Base-by-base conservation (phyloP, 2,329 filamentous ascomycete genomes). In the Podosphaera fusca region DNA sequence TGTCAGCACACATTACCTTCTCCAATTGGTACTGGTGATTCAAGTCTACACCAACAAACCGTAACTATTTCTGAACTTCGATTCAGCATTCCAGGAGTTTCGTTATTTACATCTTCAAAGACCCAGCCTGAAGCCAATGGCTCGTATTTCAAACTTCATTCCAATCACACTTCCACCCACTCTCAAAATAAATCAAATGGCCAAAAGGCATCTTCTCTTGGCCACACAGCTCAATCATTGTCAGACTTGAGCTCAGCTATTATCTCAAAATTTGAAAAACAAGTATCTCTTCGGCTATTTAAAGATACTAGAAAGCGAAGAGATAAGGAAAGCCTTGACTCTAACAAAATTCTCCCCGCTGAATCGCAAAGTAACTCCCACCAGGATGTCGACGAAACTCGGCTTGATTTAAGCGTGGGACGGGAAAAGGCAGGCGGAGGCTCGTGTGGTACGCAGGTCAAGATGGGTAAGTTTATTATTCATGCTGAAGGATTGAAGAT, bases 401-500 rank as follows among this genome's bases (percentile, higher is more conserved):
- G 76, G 62, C 72, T 90, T 56, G 85, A 90, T 65, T 67, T 92
- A 2, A 84, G 80, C 30, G 73, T 95, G 0, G 90, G 88, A 0
- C 79, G 79, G 61, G 90, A 96, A 69, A 79, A 78, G 57, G 89
- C 89, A 0, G 90, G 90, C 1, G 90, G 90, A 30, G 90, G 90
- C 0, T 84, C 85, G 65, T 77, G 83, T 50, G 90, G 90, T 0
- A 88, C 86, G 68, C 80, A 86, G 64, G 89, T 87, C 2, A 98
- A 98, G 72, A 72, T 98, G 63, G 92, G 90, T 0, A 98, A 96
- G 70, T 72, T 98, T 55, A 87, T 96, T 55, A 77, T 98, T 42
- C 80, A 88, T 63, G 81, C 90, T 57, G 89, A 94, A 64, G 92
- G 92, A 0, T 71, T 94, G 61, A 94, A 94, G 73, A 96, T 98